A percentile compares a stretch with the other conserved stretches of the same genome.
phyloP scores from a whole-genome alignment of 106 monocot genomes.

The Dendrobium nobile region DNA sequence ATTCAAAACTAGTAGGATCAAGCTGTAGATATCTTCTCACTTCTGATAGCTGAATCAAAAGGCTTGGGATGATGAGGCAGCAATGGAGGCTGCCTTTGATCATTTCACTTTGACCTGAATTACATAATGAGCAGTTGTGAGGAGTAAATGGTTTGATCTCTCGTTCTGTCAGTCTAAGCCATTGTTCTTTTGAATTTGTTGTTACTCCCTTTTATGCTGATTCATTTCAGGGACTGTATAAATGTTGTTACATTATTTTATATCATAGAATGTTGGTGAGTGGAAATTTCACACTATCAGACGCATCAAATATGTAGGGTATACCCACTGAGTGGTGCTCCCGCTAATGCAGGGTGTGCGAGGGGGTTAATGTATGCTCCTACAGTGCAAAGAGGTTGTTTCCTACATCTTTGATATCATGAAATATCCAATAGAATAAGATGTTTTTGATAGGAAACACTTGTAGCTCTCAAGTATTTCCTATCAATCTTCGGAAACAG shows the following conservation, averaged over 20 bases:
- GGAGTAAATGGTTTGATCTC: background rate
- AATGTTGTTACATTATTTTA: too few relatives aligned
- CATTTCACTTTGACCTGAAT: background rate
- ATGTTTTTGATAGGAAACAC: too few relatives aligned
- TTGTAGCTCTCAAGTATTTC: too few relatives aligned
- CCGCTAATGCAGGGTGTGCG: background rate
- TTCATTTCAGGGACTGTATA: too few relatives aligned
- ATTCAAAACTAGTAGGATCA: background rate
- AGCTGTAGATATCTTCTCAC: background rate
- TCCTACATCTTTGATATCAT: background rate
- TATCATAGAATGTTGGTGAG: background rate
- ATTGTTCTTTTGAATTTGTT: background rate
- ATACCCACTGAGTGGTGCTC: background rate
- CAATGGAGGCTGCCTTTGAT: background rate
- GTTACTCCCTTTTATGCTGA: too few relatives aligned
- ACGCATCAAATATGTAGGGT: background rate
- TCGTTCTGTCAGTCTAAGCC: background rate
- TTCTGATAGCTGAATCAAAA: background rate
- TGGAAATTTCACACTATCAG: background rate
- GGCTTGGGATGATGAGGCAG: background rate
- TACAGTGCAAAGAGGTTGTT: too few relatives aligned
- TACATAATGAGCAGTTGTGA: background rate
- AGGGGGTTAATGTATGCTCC: background rate
- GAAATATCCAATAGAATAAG: background rate
- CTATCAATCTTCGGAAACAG: too few relatives aligned